Conservation (phyloP, 2,329 filamentous ascomycete genomes). For the Colletotrichum eleusines region DNA sequence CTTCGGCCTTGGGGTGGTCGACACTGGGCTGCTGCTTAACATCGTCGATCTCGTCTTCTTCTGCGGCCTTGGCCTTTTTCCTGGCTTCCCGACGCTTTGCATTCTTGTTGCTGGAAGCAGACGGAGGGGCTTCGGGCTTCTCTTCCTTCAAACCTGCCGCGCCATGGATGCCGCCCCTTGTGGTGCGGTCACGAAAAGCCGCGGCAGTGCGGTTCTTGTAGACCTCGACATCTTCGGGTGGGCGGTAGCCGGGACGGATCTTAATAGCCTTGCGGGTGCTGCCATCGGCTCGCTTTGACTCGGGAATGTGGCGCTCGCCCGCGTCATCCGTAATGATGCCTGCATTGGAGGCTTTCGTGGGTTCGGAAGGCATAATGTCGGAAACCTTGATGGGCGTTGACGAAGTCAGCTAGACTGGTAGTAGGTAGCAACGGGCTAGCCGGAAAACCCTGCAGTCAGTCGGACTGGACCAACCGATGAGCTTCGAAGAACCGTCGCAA, state of each 20-base stretch:
- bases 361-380: conserved; percentile 52
- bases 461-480: conserved; percentile 10
- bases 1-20: conserved; percentile 52
- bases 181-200: conserved; percentile 81
- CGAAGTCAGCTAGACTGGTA: background rate
- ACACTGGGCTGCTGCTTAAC: conserved; percentile 47
- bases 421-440: conserved; percentile 2
- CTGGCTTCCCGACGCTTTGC: conserved; percentile 76
- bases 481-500: conserved; percentile 2
- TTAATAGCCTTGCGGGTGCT: conserved; percentile 94
- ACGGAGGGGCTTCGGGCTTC: conserved; percentile 57
- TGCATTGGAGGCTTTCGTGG: conserved; percentile 65
- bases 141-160: conserved; percentile 70
- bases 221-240: conserved; percentile 93
- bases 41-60: conserved; percentile 67
- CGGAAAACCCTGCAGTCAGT: background rate
- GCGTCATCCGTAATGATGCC: conserved; percentile 82
- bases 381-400: background rate
- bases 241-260: conserved; percentile 91
- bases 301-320: conserved; percentile 89
- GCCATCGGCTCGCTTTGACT: conserved; percentile 88
- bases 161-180: conserved; percentile 76
- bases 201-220: conserved; percentile 95
- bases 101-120: conserved; percentile 81
- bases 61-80: conserved; percentile 65